A percentile compares a stretch with the other conserved stretches of the same genome.
phyloP scores from a whole-genome alignment of 129 eudicot genomes.

The Pulicaria dysenterica region DNA sequence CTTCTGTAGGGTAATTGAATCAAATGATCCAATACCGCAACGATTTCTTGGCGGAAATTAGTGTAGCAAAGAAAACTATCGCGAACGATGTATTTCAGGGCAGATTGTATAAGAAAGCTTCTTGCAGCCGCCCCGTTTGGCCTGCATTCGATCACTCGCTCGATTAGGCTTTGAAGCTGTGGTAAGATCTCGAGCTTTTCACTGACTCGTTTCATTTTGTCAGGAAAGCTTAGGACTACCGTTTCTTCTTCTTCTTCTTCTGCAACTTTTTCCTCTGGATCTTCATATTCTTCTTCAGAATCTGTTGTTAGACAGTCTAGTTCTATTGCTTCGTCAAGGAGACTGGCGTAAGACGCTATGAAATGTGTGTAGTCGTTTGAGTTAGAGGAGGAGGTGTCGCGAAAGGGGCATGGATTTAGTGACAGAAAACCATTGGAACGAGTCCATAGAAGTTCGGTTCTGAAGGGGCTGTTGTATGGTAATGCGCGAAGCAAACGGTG shows the following conservation, averaged over 20 bases:
- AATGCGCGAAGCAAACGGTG: conserved; percentile 64
- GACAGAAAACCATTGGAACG: conserved; percentile 48
- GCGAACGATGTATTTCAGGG: conserved; percentile 53
- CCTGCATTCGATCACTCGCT: conserved; percentile 60
- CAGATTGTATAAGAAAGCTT: conserved; percentile 57
- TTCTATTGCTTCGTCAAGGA: conserved; percentile 60
- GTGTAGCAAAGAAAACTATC: conserved; percentile 69
- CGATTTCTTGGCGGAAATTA: conserved; percentile 44
- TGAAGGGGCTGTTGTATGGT: conserved; percentile 46
- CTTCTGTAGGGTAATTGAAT: conserved; percentile 55
- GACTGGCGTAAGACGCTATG: conserved; percentile 55
- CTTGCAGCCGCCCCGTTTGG: conserved; percentile 56
- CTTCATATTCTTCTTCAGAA: neutral
- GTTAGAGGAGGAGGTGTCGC: conserved; percentile 51
- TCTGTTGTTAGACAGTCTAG: conserved; percentile 40
- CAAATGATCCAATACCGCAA: conserved; percentile 51
- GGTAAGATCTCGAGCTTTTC: conserved; percentile 48
- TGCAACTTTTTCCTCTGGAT: conserved; percentile 10
- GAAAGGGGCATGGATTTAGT: conserved; percentile 65
- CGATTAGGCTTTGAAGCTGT: conserved; percentile 60
- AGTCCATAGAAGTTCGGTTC: conserved; percentile 54
- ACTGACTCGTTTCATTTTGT: conserved; percentile 38
- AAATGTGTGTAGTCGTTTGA: conserved; percentile 61
- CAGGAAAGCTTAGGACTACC: neutral
- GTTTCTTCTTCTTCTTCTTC: conserved; percentile 18